phyloP scores from a whole-genome alignment of 148 eudicot species.

The Bassia scoparia region DNA sequence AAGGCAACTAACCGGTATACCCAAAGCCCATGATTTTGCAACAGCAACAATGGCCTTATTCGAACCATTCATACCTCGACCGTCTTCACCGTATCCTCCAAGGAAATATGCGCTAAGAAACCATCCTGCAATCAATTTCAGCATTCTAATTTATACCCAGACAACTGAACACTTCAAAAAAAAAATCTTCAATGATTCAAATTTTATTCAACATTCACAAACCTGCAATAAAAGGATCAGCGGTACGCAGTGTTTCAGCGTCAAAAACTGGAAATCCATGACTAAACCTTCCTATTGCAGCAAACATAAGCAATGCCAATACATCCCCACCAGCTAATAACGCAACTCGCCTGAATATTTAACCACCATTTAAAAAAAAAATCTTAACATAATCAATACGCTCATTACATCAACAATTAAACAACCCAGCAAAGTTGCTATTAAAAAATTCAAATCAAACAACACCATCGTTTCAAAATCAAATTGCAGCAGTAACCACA shows the following conservation, averaged over 20 bases:
- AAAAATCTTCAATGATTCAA: not conserved
- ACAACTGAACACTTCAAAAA: slow-evolving; percentile 1
- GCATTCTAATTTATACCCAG: not conserved
- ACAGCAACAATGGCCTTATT: slow-evolving; percentile 72
- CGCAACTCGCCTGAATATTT: slow-evolving; percentile 54
- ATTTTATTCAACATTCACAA: slow-evolving; percentile 7
- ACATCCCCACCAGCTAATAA: slow-evolving; percentile 94
- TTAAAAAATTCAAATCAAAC: not conserved
- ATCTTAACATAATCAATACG: not conserved
- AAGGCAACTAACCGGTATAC: slow-evolving; percentile 61
- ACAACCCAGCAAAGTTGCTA: not conserved
- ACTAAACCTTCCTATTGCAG: slow-evolving; percentile 88
- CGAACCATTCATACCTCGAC: slow-evolving; percentile 75
- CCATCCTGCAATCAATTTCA: slow-evolving; percentile 61
- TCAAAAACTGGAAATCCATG: slow-evolving; percentile 88
- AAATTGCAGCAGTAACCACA: not conserved
- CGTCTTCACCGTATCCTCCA: slow-evolving; percentile 84
- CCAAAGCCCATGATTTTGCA: slow-evolving; percentile 82
- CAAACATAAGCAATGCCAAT: slow-evolving; percentile 63
- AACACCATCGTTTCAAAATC: not conserved
- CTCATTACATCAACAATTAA: not conserved
- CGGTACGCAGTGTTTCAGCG: slow-evolving; percentile 69
- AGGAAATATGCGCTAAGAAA: slow-evolving; percentile 88
- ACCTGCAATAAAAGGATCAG: slow-evolving; percentile 97
- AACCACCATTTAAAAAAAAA: not conserved